These are phyloP conservation scores for Cyberlindnera xylosilytica DNA, from an alignment of 805 yeast genomes.

Conservation along the genomic window DNA sequence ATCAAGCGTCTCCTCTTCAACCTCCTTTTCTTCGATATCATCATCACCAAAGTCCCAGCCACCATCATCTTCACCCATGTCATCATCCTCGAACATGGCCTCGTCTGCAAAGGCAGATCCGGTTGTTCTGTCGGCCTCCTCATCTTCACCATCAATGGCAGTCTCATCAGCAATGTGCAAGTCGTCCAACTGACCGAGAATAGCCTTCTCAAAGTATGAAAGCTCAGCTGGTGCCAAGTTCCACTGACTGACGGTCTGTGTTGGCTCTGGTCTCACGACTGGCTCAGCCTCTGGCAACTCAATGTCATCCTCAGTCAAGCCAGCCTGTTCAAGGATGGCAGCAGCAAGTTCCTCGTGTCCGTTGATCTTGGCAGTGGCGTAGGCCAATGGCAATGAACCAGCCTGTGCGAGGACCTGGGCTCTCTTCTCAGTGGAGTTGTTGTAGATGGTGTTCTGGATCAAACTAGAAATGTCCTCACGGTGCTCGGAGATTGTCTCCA, in stretches of 20 bases:
- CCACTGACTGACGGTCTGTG: conserved; percentile 59
- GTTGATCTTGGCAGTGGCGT: conserved; percentile 84
- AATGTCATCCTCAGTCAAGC: conserved; percentile 59
- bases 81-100: conserved; percentile 42
- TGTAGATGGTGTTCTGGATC: conserved; percentile 78
- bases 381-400: conserved; percentile 86
- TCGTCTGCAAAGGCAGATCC: conserved; percentile 31
- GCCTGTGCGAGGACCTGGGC: conserved; percentile 69
- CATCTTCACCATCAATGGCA: conserved; percentile 23
- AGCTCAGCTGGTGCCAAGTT: conserved; percentile 71
- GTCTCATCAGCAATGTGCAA: conserved; percentile 49
- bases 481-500: conserved; percentile 86
- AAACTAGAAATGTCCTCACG: conserved; percentile 79
- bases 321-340: conserved; percentile 67
- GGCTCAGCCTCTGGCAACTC: conserved; percentile 55
- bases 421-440: conserved; percentile 72
- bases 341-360: conserved; percentile 78
- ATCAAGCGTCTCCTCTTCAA: conserved; percentile 46
- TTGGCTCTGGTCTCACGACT: conserved; percentile 45
- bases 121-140: conserved; percentile 19
- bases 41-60: conserved; percentile 86
- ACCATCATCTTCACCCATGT: conserved; percentile 43
- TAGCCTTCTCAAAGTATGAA: conserved; percentile 83
- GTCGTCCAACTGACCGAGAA: conserved; percentile 73
- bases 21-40: conserved; percentile 66